phyloP scores from a whole-genome alignment of 768 basidiomycete genomes.

The Serendipita sp. region DNA sequence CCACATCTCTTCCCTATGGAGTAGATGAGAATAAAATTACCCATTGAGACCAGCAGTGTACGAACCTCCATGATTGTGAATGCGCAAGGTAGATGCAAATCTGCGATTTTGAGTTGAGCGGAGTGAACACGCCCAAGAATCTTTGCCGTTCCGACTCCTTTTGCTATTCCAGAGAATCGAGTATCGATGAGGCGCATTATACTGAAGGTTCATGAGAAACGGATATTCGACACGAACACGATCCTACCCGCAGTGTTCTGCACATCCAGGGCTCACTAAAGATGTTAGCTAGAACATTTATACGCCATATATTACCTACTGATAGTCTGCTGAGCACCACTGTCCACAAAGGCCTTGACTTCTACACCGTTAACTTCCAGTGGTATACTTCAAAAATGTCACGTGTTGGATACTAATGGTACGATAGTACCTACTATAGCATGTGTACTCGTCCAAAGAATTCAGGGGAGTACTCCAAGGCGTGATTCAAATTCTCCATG shows the following conservation, averaged over 20 bases:
- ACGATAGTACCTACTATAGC: slow-evolving; percentile 60
- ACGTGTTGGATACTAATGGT: slow-evolving; percentile 1
- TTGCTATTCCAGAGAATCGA: slow-evolving; percentile 75
- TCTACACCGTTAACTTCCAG: slow-evolving; percentile 84
- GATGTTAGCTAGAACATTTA: not conserved
- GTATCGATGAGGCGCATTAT: slow-evolving; percentile 88
- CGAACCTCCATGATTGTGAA: slow-evolving; percentile 89
- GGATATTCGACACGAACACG: not conserved
- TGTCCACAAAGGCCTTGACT: slow-evolving; percentile 95
- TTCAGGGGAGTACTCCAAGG: slow-evolving; percentile 85
- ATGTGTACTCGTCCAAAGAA: slow-evolving; percentile 87
- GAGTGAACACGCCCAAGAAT: slow-evolving; percentile 90
- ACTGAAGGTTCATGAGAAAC: slow-evolving; percentile 21
- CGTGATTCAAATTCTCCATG: slow-evolving; percentile 83
- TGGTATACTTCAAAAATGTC: slow-evolving; percentile 40
- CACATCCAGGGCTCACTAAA: slow-evolving; percentile 79
- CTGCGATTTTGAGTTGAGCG: slow-evolving; percentile 76
- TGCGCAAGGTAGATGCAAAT: slow-evolving; percentile 72
- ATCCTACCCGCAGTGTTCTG: slow-evolving; percentile 69
- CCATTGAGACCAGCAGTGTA: not conserved
- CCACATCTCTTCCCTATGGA: slow-evolving; percentile 71
- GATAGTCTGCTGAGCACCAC: slow-evolving; percentile 92
- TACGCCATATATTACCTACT: slow-evolving; percentile 35
- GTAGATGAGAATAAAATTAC: not conserved
- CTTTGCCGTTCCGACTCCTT: slow-evolving; percentile 85